phyloP scores from a whole-genome alignment of 176 grass and related monocot species.

The Oryza glaberrima region DNA sequence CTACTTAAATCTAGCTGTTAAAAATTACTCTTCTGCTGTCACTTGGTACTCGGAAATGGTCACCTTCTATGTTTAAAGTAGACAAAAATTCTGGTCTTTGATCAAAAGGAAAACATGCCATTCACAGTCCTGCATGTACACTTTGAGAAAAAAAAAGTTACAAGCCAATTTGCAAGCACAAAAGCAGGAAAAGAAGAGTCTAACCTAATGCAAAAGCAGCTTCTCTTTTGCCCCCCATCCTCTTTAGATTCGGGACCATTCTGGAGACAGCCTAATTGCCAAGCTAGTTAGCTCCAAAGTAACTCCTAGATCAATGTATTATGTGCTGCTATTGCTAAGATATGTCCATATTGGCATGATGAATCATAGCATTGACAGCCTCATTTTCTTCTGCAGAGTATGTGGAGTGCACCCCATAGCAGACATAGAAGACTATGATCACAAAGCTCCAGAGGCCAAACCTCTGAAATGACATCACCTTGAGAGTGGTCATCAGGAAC shows the following conservation, averaged over 20 bases:
- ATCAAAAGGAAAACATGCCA: slow-evolving; percentile 7
- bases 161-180: slow-evolving; percentile 45
- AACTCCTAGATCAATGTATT: slow-evolving; percentile 19
- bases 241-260: slow-evolving; percentile 35
- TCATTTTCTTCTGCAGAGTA: slow-evolving; percentile 85
- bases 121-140: slow-evolving; percentile 40
- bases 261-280: slow-evolving; percentile 19
- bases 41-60: background rate
- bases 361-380: slow-evolving; percentile 46
- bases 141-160: slow-evolving; percentile 41
- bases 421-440: slow-evolving; percentile 63
- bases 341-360: slow-evolving; percentile 45
- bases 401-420: slow-evolving; percentile 89
- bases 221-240: slow-evolving; percentile 31
- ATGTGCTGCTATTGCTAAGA: slow-evolving; percentile 36
- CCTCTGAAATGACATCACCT: slow-evolving; percentile 68
- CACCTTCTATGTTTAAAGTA: slow-evolving; percentile 25
- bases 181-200: slow-evolving; percentile 41
- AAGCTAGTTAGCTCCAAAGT: slow-evolving; percentile 18
- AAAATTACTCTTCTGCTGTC: background rate
- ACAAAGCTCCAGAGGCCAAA: slow-evolving; percentile 70
- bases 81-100: background rate
- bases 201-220: slow-evolving; percentile 46
- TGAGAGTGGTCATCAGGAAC: slow-evolving; percentile 81
- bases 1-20: background rate